Percentiles rank a stretch among this genome's conserved stretches.
phyloP scores from a whole-genome alignment of 2,329 filamentous ascomycete species.

The Didymosphaeria variabile region DNA sequence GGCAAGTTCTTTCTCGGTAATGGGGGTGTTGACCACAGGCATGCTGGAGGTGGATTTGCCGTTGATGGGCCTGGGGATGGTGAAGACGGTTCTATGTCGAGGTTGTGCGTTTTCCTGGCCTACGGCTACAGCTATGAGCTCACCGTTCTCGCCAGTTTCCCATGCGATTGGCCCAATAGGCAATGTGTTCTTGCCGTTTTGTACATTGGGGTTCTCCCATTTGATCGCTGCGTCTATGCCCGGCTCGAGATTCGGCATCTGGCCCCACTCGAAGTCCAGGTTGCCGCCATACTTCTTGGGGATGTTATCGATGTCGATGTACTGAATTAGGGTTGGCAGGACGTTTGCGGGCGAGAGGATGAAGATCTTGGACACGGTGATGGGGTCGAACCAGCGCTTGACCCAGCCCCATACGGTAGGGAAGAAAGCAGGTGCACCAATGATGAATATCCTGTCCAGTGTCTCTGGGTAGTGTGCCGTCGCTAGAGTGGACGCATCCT shows the following conservation, averaged over 20 bases:
- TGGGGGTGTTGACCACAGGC: slow-evolving; percentile 40
- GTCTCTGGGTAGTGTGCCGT: slow-evolving; percentile 97
- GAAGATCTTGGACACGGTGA: slow-evolving; percentile 91
- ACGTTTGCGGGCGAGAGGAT: slow-evolving; percentile 80
- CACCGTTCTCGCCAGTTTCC: slow-evolving; percentile 53
- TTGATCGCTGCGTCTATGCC: slow-evolving; percentile 52
- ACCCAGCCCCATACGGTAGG: slow-evolving; percentile 94
- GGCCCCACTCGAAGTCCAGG: slow-evolving; percentile 82
- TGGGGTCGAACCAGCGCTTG: slow-evolving; percentile 90
- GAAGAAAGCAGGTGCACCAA: slow-evolving; percentile 90
- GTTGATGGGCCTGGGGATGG: slow-evolving; percentile 44
- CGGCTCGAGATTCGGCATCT: slow-evolving; percentile 75
- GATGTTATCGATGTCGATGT: slow-evolving; percentile 84
- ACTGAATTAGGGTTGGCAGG: slow-evolving; percentile 76
- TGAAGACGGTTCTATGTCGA: slow-evolving; percentile 51
- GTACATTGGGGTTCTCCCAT: slow-evolving; percentile 49
- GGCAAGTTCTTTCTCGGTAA: slow-evolving; percentile 32
- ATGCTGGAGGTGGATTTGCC: slow-evolving; percentile 28
- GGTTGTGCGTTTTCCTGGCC: slow-evolving; percentile 54
- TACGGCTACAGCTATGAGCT: slow-evolving; percentile 56
- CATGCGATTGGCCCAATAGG: slow-evolving; percentile 59
- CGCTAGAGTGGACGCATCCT: slow-evolving; percentile 85
- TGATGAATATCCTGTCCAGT: slow-evolving; percentile 84
- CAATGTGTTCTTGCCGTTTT: slow-evolving; percentile 51
- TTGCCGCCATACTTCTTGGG: slow-evolving; percentile 90